These are phyloP conservation scores for Ustilago tritici DNA, from an alignment of 1,284 basidiomycete genomes.

Conservation along the genomic window DNA sequence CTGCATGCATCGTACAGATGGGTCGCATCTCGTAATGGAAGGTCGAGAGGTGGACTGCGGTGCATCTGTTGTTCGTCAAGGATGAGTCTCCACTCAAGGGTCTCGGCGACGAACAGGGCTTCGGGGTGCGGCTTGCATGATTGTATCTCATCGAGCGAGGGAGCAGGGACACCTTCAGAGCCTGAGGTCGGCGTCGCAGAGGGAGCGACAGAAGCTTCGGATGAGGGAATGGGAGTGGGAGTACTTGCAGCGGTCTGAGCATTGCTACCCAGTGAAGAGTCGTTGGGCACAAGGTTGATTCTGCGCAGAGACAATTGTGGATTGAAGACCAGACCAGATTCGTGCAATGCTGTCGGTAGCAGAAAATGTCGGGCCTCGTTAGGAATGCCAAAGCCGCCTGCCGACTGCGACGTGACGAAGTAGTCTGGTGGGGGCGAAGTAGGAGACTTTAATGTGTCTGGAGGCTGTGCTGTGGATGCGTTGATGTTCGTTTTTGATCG, in stretches of 20 bases:
- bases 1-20: constrained; percentile 42
- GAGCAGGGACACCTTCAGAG: constrained; percentile 2
- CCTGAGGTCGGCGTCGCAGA: background rate
- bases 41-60: background rate
- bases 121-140: constrained; percentile 48
- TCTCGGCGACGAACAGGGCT: constrained; percentile 51
- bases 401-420: background rate
- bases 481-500: background rate
- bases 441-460: constrained; percentile 2
- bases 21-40: background rate
- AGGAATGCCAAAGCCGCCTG: background rate
- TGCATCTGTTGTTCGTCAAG: constrained; percentile 22
- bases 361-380: constrained; percentile 15
- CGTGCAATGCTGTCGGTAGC: constrained; percentile 38
- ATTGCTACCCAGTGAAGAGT: background rate
- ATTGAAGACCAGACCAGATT: constrained; percentile 48
- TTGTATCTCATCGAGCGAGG: constrained; percentile 17
- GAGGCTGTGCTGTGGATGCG: constrained; percentile 1
- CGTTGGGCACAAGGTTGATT: constrained; percentile 16
- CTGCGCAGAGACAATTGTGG: constrained; percentile 26
- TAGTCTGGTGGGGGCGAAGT: constrained; percentile 26
- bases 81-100: constrained; percentile 55
- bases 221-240: background rate
- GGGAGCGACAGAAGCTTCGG: background rate
- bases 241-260: background rate